These are phyloP conservation scores for Aspergillus ochraceus DNA, from an alignment of 2,329 filamentous ascomycete genomes.

Conservation along the genomic window DNA sequence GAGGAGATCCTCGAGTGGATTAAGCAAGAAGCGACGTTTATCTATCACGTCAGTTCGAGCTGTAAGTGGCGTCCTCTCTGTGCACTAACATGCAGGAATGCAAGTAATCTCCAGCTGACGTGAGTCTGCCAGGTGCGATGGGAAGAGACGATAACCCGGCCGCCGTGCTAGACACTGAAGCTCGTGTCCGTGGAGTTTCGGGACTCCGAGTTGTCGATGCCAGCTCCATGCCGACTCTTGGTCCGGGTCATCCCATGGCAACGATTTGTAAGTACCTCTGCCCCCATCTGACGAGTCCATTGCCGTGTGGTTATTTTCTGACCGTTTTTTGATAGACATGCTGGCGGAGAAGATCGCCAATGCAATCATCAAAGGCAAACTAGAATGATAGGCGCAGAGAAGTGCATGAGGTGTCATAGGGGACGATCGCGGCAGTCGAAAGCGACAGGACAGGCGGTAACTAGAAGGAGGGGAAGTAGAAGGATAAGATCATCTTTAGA, in stretches of 20 bases:
- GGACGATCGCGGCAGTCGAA: too few relatives aligned
- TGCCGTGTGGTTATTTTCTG: not conserved
- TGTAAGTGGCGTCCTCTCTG: not conserved
- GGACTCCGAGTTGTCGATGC: not conserved
- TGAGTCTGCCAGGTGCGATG: not conserved
- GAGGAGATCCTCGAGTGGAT: slow-evolving; percentile 4
- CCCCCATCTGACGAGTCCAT: not conserved
- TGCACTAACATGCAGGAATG: not conserved
- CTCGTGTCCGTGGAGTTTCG: too few relatives aligned
- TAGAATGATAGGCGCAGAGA: not conserved
- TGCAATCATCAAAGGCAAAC: not conserved
- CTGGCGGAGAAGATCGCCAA: slow-evolving; percentile 8
- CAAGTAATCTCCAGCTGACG: not conserved
- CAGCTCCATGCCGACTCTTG: not conserved
- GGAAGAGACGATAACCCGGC: not conserved
- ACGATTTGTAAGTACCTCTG: not conserved
- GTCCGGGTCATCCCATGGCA: not conserved
- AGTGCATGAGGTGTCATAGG: too few relatives aligned
- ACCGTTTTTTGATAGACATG: slow-evolving; percentile 1
- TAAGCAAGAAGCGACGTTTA: not conserved
- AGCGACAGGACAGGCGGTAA: too few relatives aligned
- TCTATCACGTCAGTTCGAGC: not conserved
- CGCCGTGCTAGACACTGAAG: too few relatives aligned
- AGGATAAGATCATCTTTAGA: too few relatives aligned
- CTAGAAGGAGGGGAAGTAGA: too few relatives aligned